Conservation (phyloP, 2,329 filamentous ascomycete genomes). For the Penicillium olsonii region DNA sequence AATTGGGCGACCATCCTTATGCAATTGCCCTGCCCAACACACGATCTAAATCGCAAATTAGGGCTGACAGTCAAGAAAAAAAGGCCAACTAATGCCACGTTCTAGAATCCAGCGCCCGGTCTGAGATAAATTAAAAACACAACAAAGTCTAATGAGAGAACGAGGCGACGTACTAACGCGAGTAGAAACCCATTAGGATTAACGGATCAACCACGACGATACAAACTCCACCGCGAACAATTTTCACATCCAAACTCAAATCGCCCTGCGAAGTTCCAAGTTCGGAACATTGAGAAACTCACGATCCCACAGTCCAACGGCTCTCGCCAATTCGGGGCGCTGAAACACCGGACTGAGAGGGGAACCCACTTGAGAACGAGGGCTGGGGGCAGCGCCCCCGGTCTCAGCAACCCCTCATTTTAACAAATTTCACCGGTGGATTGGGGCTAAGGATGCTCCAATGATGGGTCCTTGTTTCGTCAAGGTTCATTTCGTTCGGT, state of each 20-base stretch:
- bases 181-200: slow-evolving; percentile 2
- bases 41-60: not conserved
- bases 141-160: not conserved
- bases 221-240: not conserved
- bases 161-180: too few relatives aligned
- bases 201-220: slow-evolving; percentile 1
- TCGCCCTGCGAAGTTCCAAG: not conserved
- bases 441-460: not conserved
- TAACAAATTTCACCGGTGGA: not conserved
- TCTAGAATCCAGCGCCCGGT: slow-evolving; percentile 6
- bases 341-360: not conserved
- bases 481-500: not conserved
- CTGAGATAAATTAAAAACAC: slow-evolving; percentile 6
- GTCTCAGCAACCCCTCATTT: not conserved
- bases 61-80: not conserved
- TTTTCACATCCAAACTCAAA: not conserved
- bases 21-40: too few relatives aligned
- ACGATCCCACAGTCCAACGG: not conserved
- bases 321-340: not conserved
- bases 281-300: not conserved
- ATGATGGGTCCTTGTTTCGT: not conserved
- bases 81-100: too few relatives aligned
- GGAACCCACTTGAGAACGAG: not conserved
- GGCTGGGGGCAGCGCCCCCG: not conserved
- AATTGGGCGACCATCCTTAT: too few relatives aligned